These are phyloP conservation scores for Chlorella vulgaris DNA, from an alignment of 139 green algal genomes.

Conservation along the genomic window DNA sequence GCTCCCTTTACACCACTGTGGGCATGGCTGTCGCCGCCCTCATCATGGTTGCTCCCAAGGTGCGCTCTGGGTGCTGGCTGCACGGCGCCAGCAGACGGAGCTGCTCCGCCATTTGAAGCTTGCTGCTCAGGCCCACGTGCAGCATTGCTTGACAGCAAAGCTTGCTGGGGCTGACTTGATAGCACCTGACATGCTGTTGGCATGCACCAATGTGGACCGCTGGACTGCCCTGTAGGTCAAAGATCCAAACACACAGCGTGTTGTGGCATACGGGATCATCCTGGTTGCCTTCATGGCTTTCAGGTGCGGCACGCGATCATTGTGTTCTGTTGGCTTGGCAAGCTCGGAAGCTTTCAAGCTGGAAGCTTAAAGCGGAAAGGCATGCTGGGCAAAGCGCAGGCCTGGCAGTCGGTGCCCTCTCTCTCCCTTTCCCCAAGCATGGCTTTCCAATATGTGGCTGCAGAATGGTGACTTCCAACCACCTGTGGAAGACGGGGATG, in stretches of 20 bases:
- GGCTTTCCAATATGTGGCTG: no score
- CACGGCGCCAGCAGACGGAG: no score
- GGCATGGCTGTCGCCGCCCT: conserved; percentile 59
- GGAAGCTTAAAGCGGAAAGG: no score
- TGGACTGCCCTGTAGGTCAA: conserved; percentile 5
- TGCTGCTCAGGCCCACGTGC: no score
- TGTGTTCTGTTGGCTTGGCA: neutral
- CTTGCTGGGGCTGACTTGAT: no score
- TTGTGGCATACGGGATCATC: conserved; percentile 1
- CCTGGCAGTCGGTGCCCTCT: neutral
- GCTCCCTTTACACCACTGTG: conserved; percentile 68
- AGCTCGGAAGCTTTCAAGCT: neutral
- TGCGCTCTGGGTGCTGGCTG: neutral
- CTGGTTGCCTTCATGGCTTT: conserved; percentile 5
- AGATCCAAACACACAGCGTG: conserved; percentile 11
- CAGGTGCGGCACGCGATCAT: neutral
- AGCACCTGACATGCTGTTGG: neutral
- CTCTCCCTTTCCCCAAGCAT: no score
- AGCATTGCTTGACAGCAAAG: no score
- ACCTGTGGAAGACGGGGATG: conserved; percentile 40
- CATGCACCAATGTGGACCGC: no score
- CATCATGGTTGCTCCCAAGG: conserved; percentile 42
- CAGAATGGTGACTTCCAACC: conserved; percentile 12
- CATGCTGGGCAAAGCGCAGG: neutral
- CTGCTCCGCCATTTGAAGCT: no score